Base-by-base conservation (phyloP, 331 rosid species). In the Acacia pycnantha region DNA sequence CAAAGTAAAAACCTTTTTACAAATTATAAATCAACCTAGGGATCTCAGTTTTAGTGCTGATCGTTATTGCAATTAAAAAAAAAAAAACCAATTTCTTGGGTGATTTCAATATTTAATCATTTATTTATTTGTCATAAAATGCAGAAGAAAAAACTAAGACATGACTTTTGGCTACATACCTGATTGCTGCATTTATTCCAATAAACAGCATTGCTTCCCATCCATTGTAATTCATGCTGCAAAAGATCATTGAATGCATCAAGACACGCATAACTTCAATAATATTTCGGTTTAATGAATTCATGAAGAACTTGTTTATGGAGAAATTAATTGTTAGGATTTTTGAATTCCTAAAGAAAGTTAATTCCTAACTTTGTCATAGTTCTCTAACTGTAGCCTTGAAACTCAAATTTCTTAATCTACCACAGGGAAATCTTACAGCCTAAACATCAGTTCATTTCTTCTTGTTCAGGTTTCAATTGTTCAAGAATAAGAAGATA, bases 181-280 rank as follows among this genome's bases (percentile, higher is more conserved):
- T 88, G 59, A 96, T 77, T 50, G 98, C 99, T 75, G 98, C 98
- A 89, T 91, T 96, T 59, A 96, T 80, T 78, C 99, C 99, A 68
- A 96, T 83, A 82, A 93, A 96, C 73, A 96, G 6, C 98, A 96
- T 91, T 80, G 59, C 78, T 86, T 95, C 99, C 88, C 87, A 85
- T 26, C 97, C 98, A 74, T 87, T 73, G 74, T 6, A 76, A 68
- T 87, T 82, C 90, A 87, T 85, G 77, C 90, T 87, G 51, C 22
- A 76, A 58, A 79, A 66, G 65, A 82, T 58, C 73, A 76, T 62
- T 48, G 19, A 71, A 71, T 40, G 33, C 21, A 58, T 84, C 41
- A 47, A 62, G 22, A 70, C 77, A 75, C 53, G 31, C 35, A 74
- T 40, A 47, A 78, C 46, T 41, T 43, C 74, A 69, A 41, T 40